Evolutionary conservation across 169 alveolate genomes (phyloP), one percentile per base, ranked within the genome.

Genomic region (Eimeria sp.): DNA sequence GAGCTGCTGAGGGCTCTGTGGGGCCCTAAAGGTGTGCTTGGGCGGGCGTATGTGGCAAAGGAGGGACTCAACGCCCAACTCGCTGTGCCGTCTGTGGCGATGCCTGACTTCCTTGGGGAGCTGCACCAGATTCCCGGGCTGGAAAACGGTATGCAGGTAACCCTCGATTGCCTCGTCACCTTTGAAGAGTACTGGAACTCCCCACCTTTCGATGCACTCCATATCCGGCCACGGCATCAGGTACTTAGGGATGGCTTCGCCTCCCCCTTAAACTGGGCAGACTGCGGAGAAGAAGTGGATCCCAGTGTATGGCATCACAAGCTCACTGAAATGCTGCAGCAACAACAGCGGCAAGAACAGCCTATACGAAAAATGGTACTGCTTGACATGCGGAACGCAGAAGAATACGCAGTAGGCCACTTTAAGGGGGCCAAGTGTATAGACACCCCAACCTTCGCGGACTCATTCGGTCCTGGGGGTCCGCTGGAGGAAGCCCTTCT

Each of bases 51-150:
- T 45, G 96, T 96, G n/a, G 97, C 97, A 13, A 47, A 58, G 18
- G 97, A 96, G 88, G 97, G 97, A 3, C 34, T 96, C 67, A 96
- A 96, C 87, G 97, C 94, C 72, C 96, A 96, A 84, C 45, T 95
- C 27, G 97, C 97, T 47, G 88, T 90, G 34, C 97, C 97, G 9
- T 75, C 91, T 20, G 65, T 4, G 13, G 80, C 30, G 54, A 75
- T 78, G 20, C 13, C 70, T 22, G 63, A 30, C 25, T 30, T 95
- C 18, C 51, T 45, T 4, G 73, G 86, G 43, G 87, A 95, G 63
- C 84, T 95, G 76, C 89, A 63, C 34, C 93, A 45, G 57, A 43
- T 95, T 9, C 95, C 95, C 4, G 96, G 84, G 73, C 65, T 90
- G 51, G 80, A 61, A 65, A 40, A n/a, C 47, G 94, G 83, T 58